Percentiles rank a stretch among this genome's conserved stretches.
Evolutionary conservation across 2,329 filamentous ascomycete species (phyloP).

Genomic region (Botrytis byssoidea): DNA sequence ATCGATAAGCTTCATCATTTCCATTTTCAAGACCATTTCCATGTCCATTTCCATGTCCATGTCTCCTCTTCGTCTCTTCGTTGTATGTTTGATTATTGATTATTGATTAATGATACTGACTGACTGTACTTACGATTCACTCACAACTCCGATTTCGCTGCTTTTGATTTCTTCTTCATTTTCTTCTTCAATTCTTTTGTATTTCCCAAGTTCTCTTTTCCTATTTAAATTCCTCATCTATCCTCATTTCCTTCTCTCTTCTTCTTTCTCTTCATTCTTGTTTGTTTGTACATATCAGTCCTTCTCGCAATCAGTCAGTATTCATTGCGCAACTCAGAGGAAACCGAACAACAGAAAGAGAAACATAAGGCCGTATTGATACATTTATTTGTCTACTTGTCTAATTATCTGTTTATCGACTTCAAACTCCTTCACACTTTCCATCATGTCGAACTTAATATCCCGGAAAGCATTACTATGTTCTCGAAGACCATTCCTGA

Average conservation of each 20-base stretch:
- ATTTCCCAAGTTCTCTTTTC: neutral
- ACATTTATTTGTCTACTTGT: neutral
- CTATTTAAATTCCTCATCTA: slow-evolving; percentile 6
- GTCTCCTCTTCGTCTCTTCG: neutral
- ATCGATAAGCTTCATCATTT: slow-evolving; percentile 9
- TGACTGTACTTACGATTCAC: too few species aligned
- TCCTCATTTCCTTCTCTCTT: neutral
- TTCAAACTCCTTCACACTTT: neutral
- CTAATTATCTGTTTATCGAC: neutral
- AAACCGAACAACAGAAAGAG: neutral
- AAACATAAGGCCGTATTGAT: neutral
- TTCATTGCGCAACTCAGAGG: slow-evolving; percentile 3
- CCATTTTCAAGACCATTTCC: neutral
- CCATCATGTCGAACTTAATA: slow-evolving; percentile 1
- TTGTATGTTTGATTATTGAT: neutral
- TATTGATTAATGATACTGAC: neutral
- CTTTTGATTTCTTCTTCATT: neutral
- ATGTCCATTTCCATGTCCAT: neutral
- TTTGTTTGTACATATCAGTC: neutral
- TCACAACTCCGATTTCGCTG: slow-evolving; percentile 1
- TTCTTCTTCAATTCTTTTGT: neutral
- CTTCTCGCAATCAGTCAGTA: neutral
- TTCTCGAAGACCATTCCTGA: neutral
- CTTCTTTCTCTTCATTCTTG: neutral
- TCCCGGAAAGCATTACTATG: slow-evolving; percentile 2